These are phyloP conservation scores for Peronospora farinosa DNA, from an alignment of 352 stramenopile species.

Conservation along the genomic window DNA sequence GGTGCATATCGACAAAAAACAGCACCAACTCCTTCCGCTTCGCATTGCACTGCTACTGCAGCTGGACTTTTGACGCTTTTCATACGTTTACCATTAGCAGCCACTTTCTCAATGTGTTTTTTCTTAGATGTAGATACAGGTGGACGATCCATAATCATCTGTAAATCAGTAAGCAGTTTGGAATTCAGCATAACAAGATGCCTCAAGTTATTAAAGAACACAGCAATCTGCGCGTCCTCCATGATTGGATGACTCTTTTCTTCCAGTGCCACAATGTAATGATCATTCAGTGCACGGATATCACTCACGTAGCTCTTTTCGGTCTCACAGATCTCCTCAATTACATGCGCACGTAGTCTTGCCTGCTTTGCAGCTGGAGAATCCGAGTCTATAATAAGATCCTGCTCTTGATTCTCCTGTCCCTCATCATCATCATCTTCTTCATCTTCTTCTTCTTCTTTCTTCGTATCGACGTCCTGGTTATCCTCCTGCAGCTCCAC, in stretches of 20 bases:
- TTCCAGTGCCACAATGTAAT: slow-evolving; percentile 76
- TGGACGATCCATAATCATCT: slow-evolving; percentile 46
- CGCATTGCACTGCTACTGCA: slow-evolving; percentile 28
- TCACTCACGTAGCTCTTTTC: slow-evolving; percentile 73
- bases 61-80: slow-evolving; percentile 30
- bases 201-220: slow-evolving; percentile 83
- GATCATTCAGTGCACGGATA: slow-evolving; percentile 69
- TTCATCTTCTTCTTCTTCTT: slow-evolving; percentile 4
- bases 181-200: slow-evolving; percentile 83
- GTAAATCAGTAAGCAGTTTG: slow-evolving; percentile 67
- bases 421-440: slow-evolving; percentile 21
- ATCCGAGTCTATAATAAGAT: slow-evolving; percentile 19
- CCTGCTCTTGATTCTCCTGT: slow-evolving; percentile 18
- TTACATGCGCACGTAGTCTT: slow-evolving; percentile 38
- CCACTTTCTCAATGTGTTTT: slow-evolving; percentile 6
- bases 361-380: slow-evolving; percentile 16
- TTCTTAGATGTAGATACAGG: slow-evolving; percentile 3
- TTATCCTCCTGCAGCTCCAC: slow-evolving; percentile 24
- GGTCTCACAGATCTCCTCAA: slow-evolving; percentile 77
- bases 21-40: slow-evolving; percentile 46
- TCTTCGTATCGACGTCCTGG: slow-evolving; percentile 8
- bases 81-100: slow-evolving; percentile 7
- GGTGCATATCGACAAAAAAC: slow-evolving; percentile 78
- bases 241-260: slow-evolving; percentile 75
- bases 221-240: slow-evolving; percentile 76